Base-by-base conservation (phyloP, 176 grass and related monocot genomes). In the Juncus inflexus region DNA sequence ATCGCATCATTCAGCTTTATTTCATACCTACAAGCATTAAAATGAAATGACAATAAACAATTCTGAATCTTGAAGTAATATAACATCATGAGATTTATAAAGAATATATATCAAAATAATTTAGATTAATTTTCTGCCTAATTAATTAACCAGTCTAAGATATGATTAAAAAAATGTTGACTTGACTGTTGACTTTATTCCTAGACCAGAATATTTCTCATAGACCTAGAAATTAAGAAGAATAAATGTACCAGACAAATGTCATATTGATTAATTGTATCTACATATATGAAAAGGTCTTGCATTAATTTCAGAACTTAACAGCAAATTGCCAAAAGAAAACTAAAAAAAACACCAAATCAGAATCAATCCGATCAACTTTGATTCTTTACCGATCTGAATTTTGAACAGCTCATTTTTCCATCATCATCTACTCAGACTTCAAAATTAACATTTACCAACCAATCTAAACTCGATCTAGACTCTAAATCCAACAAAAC, bases 1-100 rank as follows among this genome's bases (percentile, higher is more conserved):
- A 92, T 99, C 60, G 94, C 94, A 83, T 99, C 60, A 68, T 82
- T 91, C n/a, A 41, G 72, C 83, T 92, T 74, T 60, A 99, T 57
- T 12, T 84, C 94, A 71, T 94, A 99, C 75, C 94, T 99, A 51
- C 60, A 69, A 84, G 63, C 76, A 42, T 37, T 3, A 5, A 62
- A 36, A 40, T 68, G 77, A 66, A 40, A 39, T 13, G 73, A 78
- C 8, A 70, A 57, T 52, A 58, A 12, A 64, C 9, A 39, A 61
- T 65, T 70, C 60, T 61, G 19, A 70, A 37, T 5, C 36, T 42
- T 52, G 11, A 56, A 60, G 12, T 19, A 36, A 58, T 41, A 14
- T n/a, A 40, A 3, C 7, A 11, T 60, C n/a, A 59, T 42, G 7
- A 15, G 11, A 59, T 4, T 40, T 43, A 71, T 40, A 9, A 9